These are phyloP conservation scores for Hypoxylon sp. DNA, from an alignment of 2,329 filamentous ascomycete genomes.

Conservation along the genomic window DNA sequence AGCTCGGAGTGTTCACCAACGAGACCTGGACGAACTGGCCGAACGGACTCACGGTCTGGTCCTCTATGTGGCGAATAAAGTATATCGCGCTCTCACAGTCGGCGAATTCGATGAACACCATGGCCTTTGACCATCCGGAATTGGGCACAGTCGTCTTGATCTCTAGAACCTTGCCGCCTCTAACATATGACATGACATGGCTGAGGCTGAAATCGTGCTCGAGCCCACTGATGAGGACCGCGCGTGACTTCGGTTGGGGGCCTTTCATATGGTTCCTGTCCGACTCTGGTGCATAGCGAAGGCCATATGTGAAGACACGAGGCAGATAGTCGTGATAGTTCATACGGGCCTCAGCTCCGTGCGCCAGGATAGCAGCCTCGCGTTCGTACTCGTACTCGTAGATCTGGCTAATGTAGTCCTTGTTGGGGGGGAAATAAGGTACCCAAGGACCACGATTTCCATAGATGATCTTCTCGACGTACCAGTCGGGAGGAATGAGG, in stretches of 20 bases:
- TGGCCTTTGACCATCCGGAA: background rate
- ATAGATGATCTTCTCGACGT: background rate
- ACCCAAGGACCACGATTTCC: background rate
- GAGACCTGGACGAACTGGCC: background rate
- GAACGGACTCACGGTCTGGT: background rate
- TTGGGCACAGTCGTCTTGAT: background rate
- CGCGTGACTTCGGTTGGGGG: conserved; percentile 26
- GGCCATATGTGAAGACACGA: background rate
- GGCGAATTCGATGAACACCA: conserved; percentile 6
- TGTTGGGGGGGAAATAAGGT: background rate
- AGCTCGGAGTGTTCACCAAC: conserved; percentile 3
- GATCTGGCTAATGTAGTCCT: background rate
- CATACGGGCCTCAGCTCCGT: background rate
- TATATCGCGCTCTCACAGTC: background rate
- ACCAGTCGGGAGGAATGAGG: background rate
- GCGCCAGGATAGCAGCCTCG: background rate
- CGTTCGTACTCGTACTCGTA: background rate
- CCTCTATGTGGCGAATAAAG: conserved; percentile 4
- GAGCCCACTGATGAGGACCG: conserved; percentile 27
- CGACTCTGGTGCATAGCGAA: background rate
- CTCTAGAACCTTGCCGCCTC: conserved; percentile 27
- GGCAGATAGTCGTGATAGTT: background rate
- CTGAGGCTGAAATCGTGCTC: background rate
- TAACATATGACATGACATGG: conserved; percentile 23
- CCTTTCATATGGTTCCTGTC: background rate